phyloP scores from a whole-genome alignment of 345 rosid genomes.

The Populus tremula region DNA sequence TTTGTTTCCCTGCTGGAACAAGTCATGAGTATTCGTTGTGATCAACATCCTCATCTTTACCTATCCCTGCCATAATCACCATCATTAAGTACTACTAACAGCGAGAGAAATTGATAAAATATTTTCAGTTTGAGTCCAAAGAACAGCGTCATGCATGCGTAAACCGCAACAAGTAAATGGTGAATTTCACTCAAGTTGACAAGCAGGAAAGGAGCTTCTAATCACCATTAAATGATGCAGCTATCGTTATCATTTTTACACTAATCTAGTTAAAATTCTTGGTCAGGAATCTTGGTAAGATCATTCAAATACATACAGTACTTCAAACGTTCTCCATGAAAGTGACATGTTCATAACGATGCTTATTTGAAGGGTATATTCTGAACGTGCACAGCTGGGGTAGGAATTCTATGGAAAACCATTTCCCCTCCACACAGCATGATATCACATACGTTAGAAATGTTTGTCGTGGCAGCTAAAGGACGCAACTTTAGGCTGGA shows the following conservation, averaged over 20 bases:
- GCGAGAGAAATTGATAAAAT: neutral
- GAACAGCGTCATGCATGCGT: too few relatives aligned
- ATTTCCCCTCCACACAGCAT: neutral
- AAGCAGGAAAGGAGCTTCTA: neutral
- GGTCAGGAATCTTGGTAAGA: too few relatives aligned
- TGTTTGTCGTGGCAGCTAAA: conserved; percentile 1
- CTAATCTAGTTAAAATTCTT: too few relatives aligned
- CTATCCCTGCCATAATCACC: neutral
- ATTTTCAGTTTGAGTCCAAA: too few relatives aligned
- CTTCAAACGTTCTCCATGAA: neutral
- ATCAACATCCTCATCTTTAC: neutral
- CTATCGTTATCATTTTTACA: too few relatives aligned
- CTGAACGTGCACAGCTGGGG: conserved; percentile 11
- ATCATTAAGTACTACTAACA: neutral
- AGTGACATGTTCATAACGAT: neutral
- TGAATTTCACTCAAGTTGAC: neutral
- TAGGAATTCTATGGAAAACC: neutral
- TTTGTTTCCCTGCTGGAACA: too few relatives aligned
- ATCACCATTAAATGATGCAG: neutral
- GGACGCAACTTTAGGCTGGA: neutral
- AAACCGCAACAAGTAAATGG: neutral
- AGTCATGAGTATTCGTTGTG: neutral
- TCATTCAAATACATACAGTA: too few relatives aligned
- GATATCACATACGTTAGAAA: too few relatives aligned
- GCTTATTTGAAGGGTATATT: neutral